A percentile compares a stretch with the other conserved stretches of the same genome.
phyloP scores from a whole-genome alignment of 306 rosid species.

The Prunus mongolica region DNA sequence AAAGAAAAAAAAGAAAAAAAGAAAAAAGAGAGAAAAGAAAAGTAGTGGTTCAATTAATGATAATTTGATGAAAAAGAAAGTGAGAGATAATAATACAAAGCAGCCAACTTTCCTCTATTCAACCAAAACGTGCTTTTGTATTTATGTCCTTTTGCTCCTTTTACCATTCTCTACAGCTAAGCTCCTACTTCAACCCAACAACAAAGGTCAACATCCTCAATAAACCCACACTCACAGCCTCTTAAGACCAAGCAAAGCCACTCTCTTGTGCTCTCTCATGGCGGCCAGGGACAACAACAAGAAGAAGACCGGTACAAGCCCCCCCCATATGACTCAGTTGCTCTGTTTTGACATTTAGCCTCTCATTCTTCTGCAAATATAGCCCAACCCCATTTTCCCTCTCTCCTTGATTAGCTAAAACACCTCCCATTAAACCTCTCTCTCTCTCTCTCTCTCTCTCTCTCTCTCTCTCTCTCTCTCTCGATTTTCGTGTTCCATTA shows the following conservation, averaged over 20 bases:
- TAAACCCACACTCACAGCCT: constrained; percentile 24
- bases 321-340: constrained; percentile 14
- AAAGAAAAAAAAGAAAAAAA: neutral
- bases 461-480: constrained; percentile 19
- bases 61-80: constrained; percentile 3
- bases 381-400: neutral
- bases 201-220: constrained; percentile 42
- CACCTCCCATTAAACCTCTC: constrained; percentile 12
- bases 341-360: constrained; percentile 28
- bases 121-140: constrained; percentile 44
- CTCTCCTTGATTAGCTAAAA: constrained; percentile 12
- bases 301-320: constrained; percentile 16
- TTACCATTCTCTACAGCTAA: constrained; percentile 13
- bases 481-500: constrained; percentile 60
- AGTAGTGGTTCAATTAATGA: neutral
- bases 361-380: constrained; percentile 8
- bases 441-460: too few relatives aligned
- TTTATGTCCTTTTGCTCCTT: constrained; percentile 21
- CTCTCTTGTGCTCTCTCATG: constrained; percentile 17
- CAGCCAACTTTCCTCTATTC: constrained; percentile 17
- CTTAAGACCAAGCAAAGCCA: constrained; percentile 40
- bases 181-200: neutral
- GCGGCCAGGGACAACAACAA: constrained; percentile 46
- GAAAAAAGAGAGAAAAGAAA: neutral
- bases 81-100: neutral